Conservation (phyloP, 2,329 filamentous ascomycete genomes). For the Cordyceps pruinosa region DNA sequence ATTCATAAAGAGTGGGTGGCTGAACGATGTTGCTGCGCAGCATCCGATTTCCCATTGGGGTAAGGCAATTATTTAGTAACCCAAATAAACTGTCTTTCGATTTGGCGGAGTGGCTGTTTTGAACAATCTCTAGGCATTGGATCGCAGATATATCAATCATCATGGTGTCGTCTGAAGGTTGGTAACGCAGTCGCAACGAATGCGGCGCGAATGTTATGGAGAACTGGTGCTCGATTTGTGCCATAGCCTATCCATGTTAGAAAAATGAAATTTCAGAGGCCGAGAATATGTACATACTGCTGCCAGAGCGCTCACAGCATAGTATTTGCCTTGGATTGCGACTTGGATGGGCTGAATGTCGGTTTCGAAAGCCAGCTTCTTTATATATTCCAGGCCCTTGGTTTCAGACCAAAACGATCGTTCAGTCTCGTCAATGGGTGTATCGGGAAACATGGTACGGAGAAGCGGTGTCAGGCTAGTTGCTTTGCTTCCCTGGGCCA, state of each 20-base stretch:
- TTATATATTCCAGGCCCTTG: slow-evolving; percentile 68
- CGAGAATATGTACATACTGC: slow-evolving; percentile 55
- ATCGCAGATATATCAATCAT: slow-evolving; percentile 91
- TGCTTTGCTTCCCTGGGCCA: slow-evolving; percentile 58
- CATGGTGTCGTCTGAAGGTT: slow-evolving; percentile 87
- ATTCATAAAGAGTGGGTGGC: slow-evolving; percentile 63
- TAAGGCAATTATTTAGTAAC: slow-evolving; percentile 74
- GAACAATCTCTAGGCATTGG: slow-evolving; percentile 78
- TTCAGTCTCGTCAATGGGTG: slow-evolving; percentile 47
- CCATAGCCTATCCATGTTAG: slow-evolving; percentile 55
- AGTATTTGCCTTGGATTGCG: slow-evolving; percentile 75
- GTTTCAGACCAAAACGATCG: slow-evolving; percentile 79
- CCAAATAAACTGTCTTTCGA: slow-evolving; percentile 81
- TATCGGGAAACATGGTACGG: slow-evolving; percentile 16
- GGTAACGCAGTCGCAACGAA: slow-evolving; percentile 78
- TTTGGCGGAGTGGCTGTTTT: slow-evolving; percentile 71
- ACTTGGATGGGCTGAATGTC: slow-evolving; percentile 78
- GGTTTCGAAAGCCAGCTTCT: slow-evolving; percentile 69
- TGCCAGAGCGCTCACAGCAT: slow-evolving; percentile 75
- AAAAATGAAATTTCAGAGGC: background rate
- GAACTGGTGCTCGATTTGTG: slow-evolving; percentile 69
- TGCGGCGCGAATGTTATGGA: slow-evolving; percentile 65
- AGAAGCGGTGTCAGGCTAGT: slow-evolving; percentile 46
- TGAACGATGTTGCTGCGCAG: slow-evolving; percentile 83
- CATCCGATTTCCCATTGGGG: slow-evolving; percentile 81